phyloP scores from a whole-genome alignment of 176 grass and related monocot genomes.

The Eremochloa ophiuroides region DNA sequence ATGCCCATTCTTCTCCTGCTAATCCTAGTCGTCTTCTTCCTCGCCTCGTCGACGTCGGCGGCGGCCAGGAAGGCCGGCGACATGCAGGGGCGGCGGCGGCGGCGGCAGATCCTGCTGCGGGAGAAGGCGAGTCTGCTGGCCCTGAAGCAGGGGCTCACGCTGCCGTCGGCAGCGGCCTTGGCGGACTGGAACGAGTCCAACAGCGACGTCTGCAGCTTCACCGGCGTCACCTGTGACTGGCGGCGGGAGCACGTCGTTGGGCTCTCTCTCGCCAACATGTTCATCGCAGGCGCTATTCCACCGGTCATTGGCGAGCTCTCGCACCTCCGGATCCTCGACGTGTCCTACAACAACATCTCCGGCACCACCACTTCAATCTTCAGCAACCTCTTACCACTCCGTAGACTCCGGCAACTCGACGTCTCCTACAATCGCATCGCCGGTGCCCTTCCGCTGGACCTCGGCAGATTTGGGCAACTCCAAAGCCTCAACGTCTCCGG shows the following conservation, averaged over 20 bases:
- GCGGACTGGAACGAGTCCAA: conserved; percentile 72
- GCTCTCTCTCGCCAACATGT: conserved; percentile 25
- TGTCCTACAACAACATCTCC: conserved; percentile 62
- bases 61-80: not conserved
- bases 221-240: conserved; percentile 47
- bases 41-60: not conserved
- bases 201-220: conserved; percentile 49
- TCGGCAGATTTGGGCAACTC: conserved; percentile 33
- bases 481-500: conserved; percentile 45
- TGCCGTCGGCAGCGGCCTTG: not conserved
- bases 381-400: conserved; percentile 14
- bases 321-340: conserved; percentile 43
- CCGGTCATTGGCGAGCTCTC: conserved; percentile 39
- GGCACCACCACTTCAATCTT: conserved; percentile 26
- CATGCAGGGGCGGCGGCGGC: not conserved
- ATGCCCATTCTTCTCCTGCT: conserved; percentile 32
- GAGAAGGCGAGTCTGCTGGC: conserved; percentile 61
- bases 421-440: conserved; percentile 29
- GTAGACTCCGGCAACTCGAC: conserved; percentile 16
- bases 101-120: not conserved
- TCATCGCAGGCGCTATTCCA: conserved; percentile 33
- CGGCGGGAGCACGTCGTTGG: conserved; percentile 39
- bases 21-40: conserved; percentile 19
- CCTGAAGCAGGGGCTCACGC: conserved; percentile 38
- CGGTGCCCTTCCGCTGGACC: not conserved